Conservation (phyloP, 2,329 filamentous ascomycete species). For the Allantophomopsis lycopodina region DNA sequence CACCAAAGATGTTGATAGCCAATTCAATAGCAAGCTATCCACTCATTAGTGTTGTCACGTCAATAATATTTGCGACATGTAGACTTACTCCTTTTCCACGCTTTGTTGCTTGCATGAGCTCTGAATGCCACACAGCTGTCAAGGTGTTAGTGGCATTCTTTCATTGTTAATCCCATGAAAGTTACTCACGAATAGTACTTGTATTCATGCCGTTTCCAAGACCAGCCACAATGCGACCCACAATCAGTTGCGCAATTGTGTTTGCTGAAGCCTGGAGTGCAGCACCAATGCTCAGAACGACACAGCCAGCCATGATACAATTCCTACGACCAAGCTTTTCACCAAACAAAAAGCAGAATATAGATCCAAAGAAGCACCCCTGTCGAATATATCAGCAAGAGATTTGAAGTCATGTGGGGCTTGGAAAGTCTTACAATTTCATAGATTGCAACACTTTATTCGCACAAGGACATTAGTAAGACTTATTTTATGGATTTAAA, state of each 20-base stretch:
- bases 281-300: conserved; percentile 27
- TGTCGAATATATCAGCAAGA: conserved; percentile 7
- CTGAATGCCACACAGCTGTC: conserved; percentile 34
- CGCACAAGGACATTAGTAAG: neutral
- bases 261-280: conserved; percentile 26
- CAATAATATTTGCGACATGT: too few relatives aligned
- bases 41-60: too few relatives aligned
- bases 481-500: neutral
- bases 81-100: conserved; percentile 19
- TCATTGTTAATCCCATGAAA: too few relatives aligned
- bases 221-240: conserved; percentile 22
- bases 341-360: conserved; percentile 26
- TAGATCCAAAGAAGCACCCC: conserved; percentile 31
- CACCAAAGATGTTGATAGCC: too few relatives aligned
- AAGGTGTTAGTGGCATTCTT: conserved; percentile 13
- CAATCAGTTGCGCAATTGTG: conserved; percentile 26
- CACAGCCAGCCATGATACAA: conserved; percentile 26
- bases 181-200: neutral
- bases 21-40: too few relatives aligned
- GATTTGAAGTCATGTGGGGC: conserved; percentile 1
- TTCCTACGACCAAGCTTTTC: conserved; percentile 27
- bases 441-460: conserved; percentile 23
- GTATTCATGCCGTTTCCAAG: conserved; percentile 5
- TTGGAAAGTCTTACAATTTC: conserved; percentile 14
- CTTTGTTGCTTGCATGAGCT: conserved; percentile 24